phyloP scores from a whole-genome alignment of 1,139 yeast genomes.

The Sugiyamaella xylanicola region DNA sequence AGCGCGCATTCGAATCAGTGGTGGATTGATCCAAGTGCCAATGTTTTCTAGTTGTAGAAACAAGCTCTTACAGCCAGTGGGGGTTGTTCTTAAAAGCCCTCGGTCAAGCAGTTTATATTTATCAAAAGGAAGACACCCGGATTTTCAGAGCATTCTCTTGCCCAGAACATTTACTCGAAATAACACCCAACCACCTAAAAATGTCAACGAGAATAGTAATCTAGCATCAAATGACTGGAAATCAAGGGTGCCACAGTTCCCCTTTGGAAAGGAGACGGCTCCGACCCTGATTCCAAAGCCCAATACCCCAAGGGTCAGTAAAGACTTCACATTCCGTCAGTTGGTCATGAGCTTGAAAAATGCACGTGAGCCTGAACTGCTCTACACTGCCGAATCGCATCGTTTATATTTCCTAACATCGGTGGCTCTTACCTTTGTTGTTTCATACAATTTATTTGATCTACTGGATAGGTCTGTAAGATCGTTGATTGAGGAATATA shows the following conservation, averaged over 20 bases:
- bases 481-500: conserved; percentile 59
- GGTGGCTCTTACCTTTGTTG: conserved; percentile 67
- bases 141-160: neutral
- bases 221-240: conserved; percentile 38
- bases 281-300: conserved; percentile 66
- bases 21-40: too few relatives aligned
- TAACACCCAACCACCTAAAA: conserved; percentile 32
- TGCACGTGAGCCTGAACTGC: conserved; percentile 66
- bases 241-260: conserved; percentile 54
- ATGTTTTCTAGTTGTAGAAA: too few relatives aligned
- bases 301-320: conserved; percentile 62
- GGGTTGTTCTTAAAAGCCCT: neutral
- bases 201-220: conserved; percentile 32
- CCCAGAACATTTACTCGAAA: conserved; percentile 14
- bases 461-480: conserved; percentile 59
- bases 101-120: neutral
- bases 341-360: conserved; percentile 61
- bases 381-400: conserved; percentile 85
- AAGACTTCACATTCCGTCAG: conserved; percentile 59
- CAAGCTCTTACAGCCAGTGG: too few relatives aligned
- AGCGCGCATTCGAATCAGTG: too few relatives aligned
- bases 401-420: conserved; percentile 70
- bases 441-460: conserved; percentile 66
- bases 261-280: conserved; percentile 64
- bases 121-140: too few relatives aligned